Evolutionary conservation across 2,329 filamentous ascomycete species (phyloP), one percentile per base, ranked within the genome.

Genomic region (Cryphonectria carpinicola): DNA sequence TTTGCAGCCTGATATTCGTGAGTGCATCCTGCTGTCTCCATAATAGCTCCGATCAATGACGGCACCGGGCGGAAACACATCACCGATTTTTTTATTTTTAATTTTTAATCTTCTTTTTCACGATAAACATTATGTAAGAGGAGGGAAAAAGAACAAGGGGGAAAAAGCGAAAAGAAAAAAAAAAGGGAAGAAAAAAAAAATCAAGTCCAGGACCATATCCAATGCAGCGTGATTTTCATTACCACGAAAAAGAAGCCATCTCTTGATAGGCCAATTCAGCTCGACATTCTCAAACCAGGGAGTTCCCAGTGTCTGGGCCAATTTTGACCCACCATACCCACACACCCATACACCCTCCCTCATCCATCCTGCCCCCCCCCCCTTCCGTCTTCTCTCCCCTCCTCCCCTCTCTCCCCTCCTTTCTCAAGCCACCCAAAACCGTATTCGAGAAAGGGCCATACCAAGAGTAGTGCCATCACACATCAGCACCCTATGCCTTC

Each of bases 231-330:
- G 32, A 61, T 61, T n/a, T 39, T 39, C 35, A 39, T 61, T 28
- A 7, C 54, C 14, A 58, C 28, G 4, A 58, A 28, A 32, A 28
- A 13, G n/a, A 28, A 7, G 11, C 8, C 28, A 58, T 61, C 35
- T 32, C 28, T 39, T 61, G 58, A 61, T 61, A 61, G 58, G 58
- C 58, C 58, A 61, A 61, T 61, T 61, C 58, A 61, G 58, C 58
- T 61, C 4, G 35, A 35, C 19, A 39, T 11, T n/a, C 32, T 61
- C 17, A 32, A 19, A 19, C 32, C 22, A 39, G 58, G 58, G 35
- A 39, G 32, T n/a, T 17, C 54, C 58, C 58, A 61, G 58, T 61
- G 35, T 37, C 32, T 61, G 58, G 35, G 35, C 32, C 58, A 61
- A 35, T 39, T n/a, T 13, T 19, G 32, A 39, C 35, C 58, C 58